Conservation (phyloP, 768 basidiomycete genomes). For the Pleurotus giganteus region DNA sequence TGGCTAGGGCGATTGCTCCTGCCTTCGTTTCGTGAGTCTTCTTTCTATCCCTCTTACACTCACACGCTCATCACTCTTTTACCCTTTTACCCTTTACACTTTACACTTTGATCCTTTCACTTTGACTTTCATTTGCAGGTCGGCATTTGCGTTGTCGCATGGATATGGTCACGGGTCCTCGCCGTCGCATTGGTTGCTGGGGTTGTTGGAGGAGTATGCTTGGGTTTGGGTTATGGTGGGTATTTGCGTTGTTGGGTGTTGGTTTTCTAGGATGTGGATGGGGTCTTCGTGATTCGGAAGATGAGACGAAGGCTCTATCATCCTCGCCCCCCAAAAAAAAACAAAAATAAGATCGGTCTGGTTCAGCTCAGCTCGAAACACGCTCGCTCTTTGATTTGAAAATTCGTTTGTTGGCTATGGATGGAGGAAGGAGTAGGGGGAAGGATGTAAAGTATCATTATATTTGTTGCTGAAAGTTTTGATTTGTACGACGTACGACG, state of each 20-base stretch:
- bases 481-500: no score
- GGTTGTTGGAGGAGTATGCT: slow-evolving; percentile 19
- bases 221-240: slow-evolving; percentile 26
- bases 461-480: no score
- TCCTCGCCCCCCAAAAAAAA: no score
- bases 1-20: slow-evolving; percentile 53
- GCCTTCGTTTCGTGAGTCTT: slow-evolving; percentile 48
- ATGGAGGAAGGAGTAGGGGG: no score
- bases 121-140: slow-evolving; percentile 13
- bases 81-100: background rate
- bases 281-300: no score
- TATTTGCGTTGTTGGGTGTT: slow-evolving; percentile 16
- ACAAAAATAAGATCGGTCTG: no score
- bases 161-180: slow-evolving; percentile 5
- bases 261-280: background rate
- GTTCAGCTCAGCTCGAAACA: no score
- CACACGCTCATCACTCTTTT: background rate
- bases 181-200: no score
- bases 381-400: no score
- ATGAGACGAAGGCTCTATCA: slow-evolving; percentile 19
- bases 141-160: slow-evolving; percentile 20
- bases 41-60: no score
- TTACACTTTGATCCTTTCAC: background rate
- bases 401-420: no score
- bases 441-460: no score